Conservation (phyloP, 2,329 filamentous ascomycete species). For the Aspergillus neoniger region DNA sequence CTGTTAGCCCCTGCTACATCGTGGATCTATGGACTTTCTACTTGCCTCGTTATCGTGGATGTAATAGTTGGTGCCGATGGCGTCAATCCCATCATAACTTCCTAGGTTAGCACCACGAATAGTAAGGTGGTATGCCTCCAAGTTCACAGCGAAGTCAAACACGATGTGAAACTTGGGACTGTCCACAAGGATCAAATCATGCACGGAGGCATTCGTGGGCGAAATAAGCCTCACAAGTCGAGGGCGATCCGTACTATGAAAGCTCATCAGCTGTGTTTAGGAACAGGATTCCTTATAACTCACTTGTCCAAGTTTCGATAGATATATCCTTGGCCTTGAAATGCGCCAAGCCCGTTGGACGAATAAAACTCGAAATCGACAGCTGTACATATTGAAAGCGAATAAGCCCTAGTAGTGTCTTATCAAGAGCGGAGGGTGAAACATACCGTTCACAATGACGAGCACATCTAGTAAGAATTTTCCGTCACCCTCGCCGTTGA, state of each 20-base stretch:
- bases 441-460: conserved; percentile 34
- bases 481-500: conserved; percentile 37
- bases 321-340: conserved; percentile 41
- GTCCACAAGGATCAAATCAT: conserved; percentile 37
- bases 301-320: conserved; percentile 34
- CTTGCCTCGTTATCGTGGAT: conserved; percentile 39
- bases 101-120: conserved; percentile 41
- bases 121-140: conserved; percentile 43
- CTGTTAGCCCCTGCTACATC: no score
- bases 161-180: conserved; percentile 42
- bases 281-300: not conserved
- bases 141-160: conserved; percentile 38
- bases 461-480: conserved; percentile 33
- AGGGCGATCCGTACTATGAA: conserved; percentile 20
- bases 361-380: conserved; percentile 41
- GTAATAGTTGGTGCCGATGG: conserved; percentile 40
- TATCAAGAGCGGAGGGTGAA: no score
- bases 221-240: conserved; percentile 28
- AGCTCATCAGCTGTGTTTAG: not conserved
- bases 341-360: conserved; percentile 34
- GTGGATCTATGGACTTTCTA: no score
- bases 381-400: conserved; percentile 14
- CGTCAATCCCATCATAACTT: conserved; percentile 42
- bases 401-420: no score
- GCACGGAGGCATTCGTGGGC: conserved; percentile 28